A percentile compares a stretch with the other conserved stretches of the same genome.
Conservation (phyloP, 768 basidiomycete species). For the Hericium coralloides region DNA sequence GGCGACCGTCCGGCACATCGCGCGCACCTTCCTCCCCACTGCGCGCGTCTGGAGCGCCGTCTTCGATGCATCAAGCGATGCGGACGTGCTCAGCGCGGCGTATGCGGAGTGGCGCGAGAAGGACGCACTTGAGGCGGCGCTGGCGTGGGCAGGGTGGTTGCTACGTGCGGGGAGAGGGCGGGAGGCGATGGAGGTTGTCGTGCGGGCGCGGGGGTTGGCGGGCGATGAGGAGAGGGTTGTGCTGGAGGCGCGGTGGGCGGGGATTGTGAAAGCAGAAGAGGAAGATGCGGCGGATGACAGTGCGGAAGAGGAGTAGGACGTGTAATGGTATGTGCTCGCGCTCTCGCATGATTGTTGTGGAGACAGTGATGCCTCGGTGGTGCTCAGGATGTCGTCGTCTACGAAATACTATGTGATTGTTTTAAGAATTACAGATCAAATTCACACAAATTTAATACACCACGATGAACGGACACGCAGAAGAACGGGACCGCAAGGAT, state of each 20-base stretch:
- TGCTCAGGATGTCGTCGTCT: no score
- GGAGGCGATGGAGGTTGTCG: constrained; percentile 31
- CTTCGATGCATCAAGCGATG: constrained; percentile 25
- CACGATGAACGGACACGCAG: no score
- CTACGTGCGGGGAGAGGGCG: constrained; percentile 30
- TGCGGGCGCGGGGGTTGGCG: constrained; percentile 22
- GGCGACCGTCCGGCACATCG: constrained; percentile 30
- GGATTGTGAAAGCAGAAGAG: constrained; percentile 3
- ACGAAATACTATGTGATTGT: no score
- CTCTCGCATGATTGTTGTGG: not conserved
- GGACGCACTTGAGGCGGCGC: constrained; percentile 29
- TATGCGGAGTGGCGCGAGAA: constrained; percentile 36
- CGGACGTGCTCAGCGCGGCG: constrained; percentile 24
- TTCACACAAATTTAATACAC: no score
- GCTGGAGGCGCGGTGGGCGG: constrained; percentile 30
- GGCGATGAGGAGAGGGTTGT: constrained; percentile 20
- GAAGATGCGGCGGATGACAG: not conserved
- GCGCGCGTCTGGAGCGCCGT: constrained; percentile 34
- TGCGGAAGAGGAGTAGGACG: not conserved
- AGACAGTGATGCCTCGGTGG: not conserved
- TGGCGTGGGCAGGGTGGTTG: constrained; percentile 42
- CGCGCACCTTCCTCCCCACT: constrained; percentile 32
- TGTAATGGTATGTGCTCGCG: not conserved
- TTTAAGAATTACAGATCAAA: no score
- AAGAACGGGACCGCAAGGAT: no score